These are phyloP conservation scores for Coemansia sp. DNA, from an alignment of 192 early-diverging fungal species.

Conservation along the genomic window DNA sequence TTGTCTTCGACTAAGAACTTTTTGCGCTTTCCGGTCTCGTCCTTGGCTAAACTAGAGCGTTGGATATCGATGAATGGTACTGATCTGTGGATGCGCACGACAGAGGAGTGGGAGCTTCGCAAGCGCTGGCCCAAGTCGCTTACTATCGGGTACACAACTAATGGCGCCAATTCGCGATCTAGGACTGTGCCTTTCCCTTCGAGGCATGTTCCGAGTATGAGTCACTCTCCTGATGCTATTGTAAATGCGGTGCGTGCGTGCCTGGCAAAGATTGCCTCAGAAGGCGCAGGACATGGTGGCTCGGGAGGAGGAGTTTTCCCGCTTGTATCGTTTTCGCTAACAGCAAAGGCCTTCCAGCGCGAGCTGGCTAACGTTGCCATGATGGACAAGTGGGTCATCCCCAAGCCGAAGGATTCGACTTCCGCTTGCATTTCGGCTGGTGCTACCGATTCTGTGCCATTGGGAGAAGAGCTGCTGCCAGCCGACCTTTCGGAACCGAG, in stretches of 20 bases:
- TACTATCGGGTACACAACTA: conserved; percentile 23
- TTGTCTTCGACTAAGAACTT: conserved; percentile 45
- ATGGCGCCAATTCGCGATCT: conserved; percentile 7
- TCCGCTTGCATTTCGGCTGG: not conserved
- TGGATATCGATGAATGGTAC: conserved; percentile 47
- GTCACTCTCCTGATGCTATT: conserved; percentile 24
- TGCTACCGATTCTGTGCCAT: not conserved
- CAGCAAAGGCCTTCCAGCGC: conserved; percentile 38
- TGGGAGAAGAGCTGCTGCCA: not conserved
- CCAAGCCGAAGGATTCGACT: not conserved
- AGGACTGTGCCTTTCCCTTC: conserved; percentile 35
- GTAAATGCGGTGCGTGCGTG: conserved; percentile 25
- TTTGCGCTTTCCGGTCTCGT: conserved; percentile 16
- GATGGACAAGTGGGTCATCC: conserved; percentile 43
- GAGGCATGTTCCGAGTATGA: conserved; percentile 10
- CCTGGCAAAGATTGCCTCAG: conserved; percentile 13
- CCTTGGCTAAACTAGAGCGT: conserved; percentile 24
- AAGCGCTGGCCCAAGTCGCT: conserved; percentile 45
- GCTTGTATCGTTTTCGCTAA: conserved; percentile 24
- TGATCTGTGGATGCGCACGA: conserved; percentile 50
- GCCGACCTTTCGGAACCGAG: not conserved
- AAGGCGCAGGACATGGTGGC: not conserved
- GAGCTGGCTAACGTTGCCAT: conserved; percentile 33
- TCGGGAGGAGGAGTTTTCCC: conserved; percentile 17
- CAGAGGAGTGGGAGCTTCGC: conserved; percentile 45